phyloP scores from a whole-genome alignment of 2,329 filamentous ascomycete species.

The Xylaria digitata region DNA sequence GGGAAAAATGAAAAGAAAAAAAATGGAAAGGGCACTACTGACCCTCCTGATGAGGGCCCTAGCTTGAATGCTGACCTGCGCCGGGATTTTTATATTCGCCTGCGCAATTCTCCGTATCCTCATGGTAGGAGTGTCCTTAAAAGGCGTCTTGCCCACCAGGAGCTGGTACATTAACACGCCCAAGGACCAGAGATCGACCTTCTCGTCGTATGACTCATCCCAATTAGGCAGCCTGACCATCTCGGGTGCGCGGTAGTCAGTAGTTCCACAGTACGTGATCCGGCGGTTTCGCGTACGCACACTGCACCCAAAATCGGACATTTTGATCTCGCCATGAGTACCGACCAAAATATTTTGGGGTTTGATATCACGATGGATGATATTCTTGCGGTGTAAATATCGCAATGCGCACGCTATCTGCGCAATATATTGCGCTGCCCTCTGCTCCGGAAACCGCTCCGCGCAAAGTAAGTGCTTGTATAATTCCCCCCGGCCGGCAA shows the following conservation, averaged over 20 bases:
- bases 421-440: constrained; percentile 76
- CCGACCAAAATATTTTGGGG: constrained; percentile 97
- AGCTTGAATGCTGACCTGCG: constrained; percentile 88
- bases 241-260: constrained; percentile 96
- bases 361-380: constrained; percentile 97
- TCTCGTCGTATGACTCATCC: constrained; percentile 86
- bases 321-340: constrained; percentile 96
- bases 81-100: constrained; percentile 91
- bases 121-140: constrained; percentile 94
- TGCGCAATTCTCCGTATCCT: constrained; percentile 88
- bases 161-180: constrained; percentile 97
- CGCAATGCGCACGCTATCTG: constrained; percentile 87
- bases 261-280: constrained; percentile 93
- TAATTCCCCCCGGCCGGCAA: too few species aligned
- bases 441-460: too few species aligned
- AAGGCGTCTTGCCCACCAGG: constrained; percentile 93
- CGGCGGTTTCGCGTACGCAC: constrained; percentile 93
- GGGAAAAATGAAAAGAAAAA: background rate
- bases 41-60: constrained; percentile 91
- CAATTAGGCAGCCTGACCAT: constrained; percentile 81
- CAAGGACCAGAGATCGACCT: constrained; percentile 94
- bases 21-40: constrained; percentile 48
- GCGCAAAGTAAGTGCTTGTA: too few species aligned
- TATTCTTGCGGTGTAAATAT: constrained; percentile 94
- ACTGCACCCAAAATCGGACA: constrained; percentile 97